Conservation (phyloP, 1,139 yeast species). For the Taiozyma sp. region DNA sequence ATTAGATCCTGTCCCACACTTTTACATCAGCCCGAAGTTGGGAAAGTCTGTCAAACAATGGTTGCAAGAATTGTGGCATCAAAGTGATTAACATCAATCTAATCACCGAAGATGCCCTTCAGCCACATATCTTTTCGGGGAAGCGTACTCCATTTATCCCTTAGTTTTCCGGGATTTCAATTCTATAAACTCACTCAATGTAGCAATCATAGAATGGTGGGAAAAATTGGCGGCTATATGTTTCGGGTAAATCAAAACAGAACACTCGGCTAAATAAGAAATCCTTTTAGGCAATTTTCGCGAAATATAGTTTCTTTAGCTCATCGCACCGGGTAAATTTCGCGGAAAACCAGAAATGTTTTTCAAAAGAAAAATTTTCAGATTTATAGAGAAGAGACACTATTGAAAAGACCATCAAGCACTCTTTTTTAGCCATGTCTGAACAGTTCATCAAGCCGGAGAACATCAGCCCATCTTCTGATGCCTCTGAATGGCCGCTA, state of each 20-base stretch:
- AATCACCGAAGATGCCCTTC: neutral
- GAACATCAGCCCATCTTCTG: constrained; percentile 68
- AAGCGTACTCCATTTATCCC: too few species aligned
- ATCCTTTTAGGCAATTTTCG: neutral
- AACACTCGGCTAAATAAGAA: neutral
- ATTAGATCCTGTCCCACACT: neutral
- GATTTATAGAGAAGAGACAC: neutral
- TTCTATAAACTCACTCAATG: too few species aligned
- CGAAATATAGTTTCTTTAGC: neutral
- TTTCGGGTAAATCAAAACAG: too few species aligned
- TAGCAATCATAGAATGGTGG: too few species aligned
- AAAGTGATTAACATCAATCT: neutral
- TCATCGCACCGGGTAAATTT: neutral
- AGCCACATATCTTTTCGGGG: too few species aligned
- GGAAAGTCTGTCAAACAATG: neutral
- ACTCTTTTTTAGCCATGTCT: constrained; percentile 2
- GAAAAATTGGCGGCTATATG: too few species aligned
- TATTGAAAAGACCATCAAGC: neutral
- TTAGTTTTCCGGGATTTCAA: too few species aligned
- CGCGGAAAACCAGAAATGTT: neutral
- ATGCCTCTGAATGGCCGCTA: constrained; percentile 95
- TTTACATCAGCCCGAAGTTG: too few species aligned
- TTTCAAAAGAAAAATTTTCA: neutral
- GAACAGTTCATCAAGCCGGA: constrained; percentile 89
- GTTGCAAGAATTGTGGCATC: neutral